Base-by-base conservation (phyloP, 73 alveolate genomes). In the Symbiodinium pilosum region DNA sequence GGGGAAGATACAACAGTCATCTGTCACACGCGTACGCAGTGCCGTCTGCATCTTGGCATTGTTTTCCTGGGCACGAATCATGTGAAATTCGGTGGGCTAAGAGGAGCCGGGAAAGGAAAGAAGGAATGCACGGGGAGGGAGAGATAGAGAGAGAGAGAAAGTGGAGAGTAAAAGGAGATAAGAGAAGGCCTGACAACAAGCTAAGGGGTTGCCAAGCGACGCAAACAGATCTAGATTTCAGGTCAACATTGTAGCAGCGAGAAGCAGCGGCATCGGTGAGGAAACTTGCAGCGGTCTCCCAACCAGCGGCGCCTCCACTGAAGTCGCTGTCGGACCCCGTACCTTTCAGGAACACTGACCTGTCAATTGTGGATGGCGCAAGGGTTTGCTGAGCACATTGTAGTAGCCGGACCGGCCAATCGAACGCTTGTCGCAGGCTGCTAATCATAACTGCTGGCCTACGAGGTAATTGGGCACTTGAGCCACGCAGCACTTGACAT, bases 241-340 rank as follows among this genome's bases (percentile, higher is more conserved):
- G 43, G 42, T 84, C 92, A 28, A 84, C 71, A 5, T 84, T 4
- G 28, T 32, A 43, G 41, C 92, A 52, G 4, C 51, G 28, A 7
- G 11, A 3, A 42, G 38, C 38, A 16, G 92, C 92, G 0, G 71
- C 92, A 6, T 69, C 41, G 18, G 73, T 43, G 1, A 84, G 92
- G 73, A 43, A 26, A 1, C 28, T 20, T 39, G 34, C 18, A 24
- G 92, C 92, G 28, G 34, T 73, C 43, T 84, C 92, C 32, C 47
- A 84, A 0, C 92, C 92, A 30, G 73, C 92, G 21, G 92, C 92
- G 51, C 92, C 92, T 30, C 92, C 92, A 1, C 42, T 43, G 43
- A 84, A 84, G 43, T 84, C 92, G 18, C 34, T 18, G 42, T 84
- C 92, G 24, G 73, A 41, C 28, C 92, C 92, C 34, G 14, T 42